Evolutionary conservation across 768 basidiomycete genomes (phyloP).

Genomic region (Coprinellus micaceus): DNA sequence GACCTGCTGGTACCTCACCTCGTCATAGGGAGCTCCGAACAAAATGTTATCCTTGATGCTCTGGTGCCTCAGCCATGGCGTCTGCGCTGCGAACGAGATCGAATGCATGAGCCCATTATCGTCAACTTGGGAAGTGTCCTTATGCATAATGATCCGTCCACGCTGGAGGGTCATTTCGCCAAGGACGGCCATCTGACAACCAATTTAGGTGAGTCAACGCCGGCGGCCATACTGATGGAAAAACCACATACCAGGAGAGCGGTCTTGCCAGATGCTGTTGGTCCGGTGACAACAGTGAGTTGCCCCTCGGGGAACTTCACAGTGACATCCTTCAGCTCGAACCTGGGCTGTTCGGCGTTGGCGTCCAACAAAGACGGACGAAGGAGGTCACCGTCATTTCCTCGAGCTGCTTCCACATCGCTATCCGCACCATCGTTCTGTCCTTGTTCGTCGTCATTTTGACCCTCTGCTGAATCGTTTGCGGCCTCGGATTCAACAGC

Average conservation of each 20-base stretch:
- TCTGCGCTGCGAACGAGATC: slow-evolving; percentile 72
- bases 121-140: slow-evolving; percentile 57
- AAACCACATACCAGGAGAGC: slow-evolving; percentile 57
- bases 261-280: slow-evolving; percentile 82
- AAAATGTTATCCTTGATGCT: slow-evolving; percentile 80
- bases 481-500: slow-evolving; percentile 23
- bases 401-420: slow-evolving; percentile 8
- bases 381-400: slow-evolving; percentile 17
- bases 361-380: slow-evolving; percentile 18
- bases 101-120: slow-evolving; percentile 56
- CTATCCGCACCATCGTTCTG: too few species aligned
- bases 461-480: too few species aligned
- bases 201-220: not conserved
- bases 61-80: slow-evolving; percentile 66
- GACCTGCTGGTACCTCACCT: slow-evolving; percentile 70
- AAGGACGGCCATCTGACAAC: slow-evolving; percentile 57
- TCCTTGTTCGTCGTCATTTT: too few species aligned
- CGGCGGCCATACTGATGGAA: not conserved
- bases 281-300: slow-evolving; percentile 70
- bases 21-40: slow-evolving; percentile 70
- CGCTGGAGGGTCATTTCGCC: slow-evolving; percentile 63
- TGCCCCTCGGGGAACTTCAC: slow-evolving; percentile 70
- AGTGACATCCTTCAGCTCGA: slow-evolving; percentile 64
- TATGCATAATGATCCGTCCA: slow-evolving; percentile 59
- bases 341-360: slow-evolving; percentile 44